Base-by-base conservation (phyloP, 345 rosid species). In the Conringia planisiliqua region DNA sequence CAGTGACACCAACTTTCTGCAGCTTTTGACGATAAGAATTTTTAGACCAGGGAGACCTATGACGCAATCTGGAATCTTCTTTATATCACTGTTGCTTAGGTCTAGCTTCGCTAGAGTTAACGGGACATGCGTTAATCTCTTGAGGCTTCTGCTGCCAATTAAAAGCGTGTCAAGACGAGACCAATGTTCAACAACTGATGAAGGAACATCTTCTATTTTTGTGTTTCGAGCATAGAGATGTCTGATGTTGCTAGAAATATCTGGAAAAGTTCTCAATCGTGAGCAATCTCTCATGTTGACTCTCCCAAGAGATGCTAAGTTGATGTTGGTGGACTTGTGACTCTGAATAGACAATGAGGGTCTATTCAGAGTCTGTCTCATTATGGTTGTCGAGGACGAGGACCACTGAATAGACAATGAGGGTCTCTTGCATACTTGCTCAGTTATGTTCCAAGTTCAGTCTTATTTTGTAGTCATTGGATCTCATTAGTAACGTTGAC, bases 21-120 rank as follows among this genome's bases (percentile, higher is more conserved):
- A 59, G 10, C 17, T 10, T 2, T 3, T 0, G 29, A 59, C 4
- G 6, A 0, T 6, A 14, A 59, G 44, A 4, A 0, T 0, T 0
- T 0, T 1, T 59, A 59, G 44, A 1, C 0, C 0, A 11, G 32
- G 47, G 32, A 38, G 32, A 3, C 47, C 12, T 6, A 60, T 38
- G 32, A 60, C 6, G 17, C 47, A 38, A 38, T 20, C 65, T 6
- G 32, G 65, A 38, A 60, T 38, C 30, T 10, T 61, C 32, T 61
- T 22, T 61, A 39, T 61, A 39, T 12, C 66, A 38, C 33, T 38
- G 33, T 38, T 3, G 40, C 62, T 57, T 57, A 32, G 40, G 3
- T 57, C 7, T 10, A 57, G 6, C 2, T 0, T 0, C 0, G 5
- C 3, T 55, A 55, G 3, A 8, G 22, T 3, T 8, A 7, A 0